Evolutionary conservation across 2,329 filamentous ascomycete species (phyloP).

Genomic region (Drechslera avenae): DNA sequence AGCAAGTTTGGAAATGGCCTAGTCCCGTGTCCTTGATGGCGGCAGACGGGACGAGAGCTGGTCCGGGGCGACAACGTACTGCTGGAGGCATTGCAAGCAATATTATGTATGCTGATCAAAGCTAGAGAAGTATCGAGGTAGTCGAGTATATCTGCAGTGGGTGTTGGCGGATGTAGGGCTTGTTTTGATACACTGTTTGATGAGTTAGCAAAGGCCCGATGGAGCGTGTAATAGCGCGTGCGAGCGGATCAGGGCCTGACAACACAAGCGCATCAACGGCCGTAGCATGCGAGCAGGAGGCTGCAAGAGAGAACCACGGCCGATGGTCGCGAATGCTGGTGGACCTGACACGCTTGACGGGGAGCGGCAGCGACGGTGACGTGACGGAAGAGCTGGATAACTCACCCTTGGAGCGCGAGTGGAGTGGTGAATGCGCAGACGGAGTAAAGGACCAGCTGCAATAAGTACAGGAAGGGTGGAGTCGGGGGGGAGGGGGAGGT

Average conservation of each 20-base stretch:
- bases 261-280: conserved; percentile 29
- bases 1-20: conserved; percentile 9
- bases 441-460: conserved; percentile 42
- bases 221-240: conserved; percentile 21
- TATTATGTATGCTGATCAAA: conserved; percentile 45
- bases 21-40: conserved; percentile 14
- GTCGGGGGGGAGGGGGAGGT: conserved; percentile 27
- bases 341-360: conserved; percentile 39
- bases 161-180: conserved; percentile 35
- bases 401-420: conserved; percentile 37
- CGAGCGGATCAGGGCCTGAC: conserved; percentile 27
- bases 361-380: conserved; percentile 42
- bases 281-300: conserved; percentile 23
- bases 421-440: conserved; percentile 33
- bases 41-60: conserved; percentile 13
- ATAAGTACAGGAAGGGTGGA: conserved; percentile 31
- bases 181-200: conserved; percentile 47
- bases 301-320: conserved; percentile 29
- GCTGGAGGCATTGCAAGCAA: conserved; percentile 59
- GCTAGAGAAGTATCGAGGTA: conserved; percentile 35
- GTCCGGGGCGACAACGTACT: conserved; percentile 52
- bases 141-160: conserved; percentile 32
- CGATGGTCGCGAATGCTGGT: conserved; percentile 37
- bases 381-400: conserved; percentile 34
- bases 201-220: conserved; percentile 32